Percentiles rank a stretch among this genome's conserved stretches.
Conservation (phyloP, 805 yeast genomes). For the Starmera caribaea region DNA sequence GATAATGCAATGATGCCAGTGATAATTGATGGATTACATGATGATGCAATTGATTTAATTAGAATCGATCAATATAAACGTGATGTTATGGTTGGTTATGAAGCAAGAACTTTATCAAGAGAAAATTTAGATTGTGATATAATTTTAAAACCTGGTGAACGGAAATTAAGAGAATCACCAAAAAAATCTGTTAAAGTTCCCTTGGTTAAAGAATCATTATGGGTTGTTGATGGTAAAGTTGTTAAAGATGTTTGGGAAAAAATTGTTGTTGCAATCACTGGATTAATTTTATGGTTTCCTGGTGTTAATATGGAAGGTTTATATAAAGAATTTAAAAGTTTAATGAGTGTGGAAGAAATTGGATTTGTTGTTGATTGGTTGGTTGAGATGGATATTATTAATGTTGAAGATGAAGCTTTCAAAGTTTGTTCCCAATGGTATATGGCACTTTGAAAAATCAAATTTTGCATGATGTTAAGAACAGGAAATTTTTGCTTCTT, state of each 20-base stretch:
- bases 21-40: slow-evolving; percentile 44
- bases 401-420: slow-evolving; percentile 28
- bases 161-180: slow-evolving; percentile 2
- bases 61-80: slow-evolving; percentile 47
- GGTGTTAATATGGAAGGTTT: slow-evolving; percentile 31
- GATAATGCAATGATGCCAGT: slow-evolving; percentile 56
- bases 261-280: slow-evolving; percentile 36
- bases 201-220: slow-evolving; percentile 52
- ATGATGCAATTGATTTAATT: slow-evolving; percentile 29
- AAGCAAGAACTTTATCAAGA: slow-evolving; percentile 66
- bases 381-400: slow-evolving; percentile 27
- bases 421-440: slow-evolving; percentile 40
- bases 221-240: slow-evolving; percentile 64
- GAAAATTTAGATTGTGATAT: slow-evolving; percentile 59
- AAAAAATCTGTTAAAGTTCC: slow-evolving; percentile 36
- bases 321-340: slow-evolving; percentile 11
- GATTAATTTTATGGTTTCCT: slow-evolving; percentile 41
- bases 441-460: slow-evolving; percentile 27
- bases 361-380: slow-evolving; percentile 35
- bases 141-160: slow-evolving; percentile 22
- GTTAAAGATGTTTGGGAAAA: slow-evolving; percentile 52
- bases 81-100: slow-evolving; percentile 50
- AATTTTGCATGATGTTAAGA: no score
- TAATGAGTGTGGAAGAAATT: slow-evolving; percentile 23
- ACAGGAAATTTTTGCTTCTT: background rate